Evolutionary conservation across 2,329 filamentous ascomycete species (phyloP).

Genomic region (Alternaria incomplexa): DNA sequence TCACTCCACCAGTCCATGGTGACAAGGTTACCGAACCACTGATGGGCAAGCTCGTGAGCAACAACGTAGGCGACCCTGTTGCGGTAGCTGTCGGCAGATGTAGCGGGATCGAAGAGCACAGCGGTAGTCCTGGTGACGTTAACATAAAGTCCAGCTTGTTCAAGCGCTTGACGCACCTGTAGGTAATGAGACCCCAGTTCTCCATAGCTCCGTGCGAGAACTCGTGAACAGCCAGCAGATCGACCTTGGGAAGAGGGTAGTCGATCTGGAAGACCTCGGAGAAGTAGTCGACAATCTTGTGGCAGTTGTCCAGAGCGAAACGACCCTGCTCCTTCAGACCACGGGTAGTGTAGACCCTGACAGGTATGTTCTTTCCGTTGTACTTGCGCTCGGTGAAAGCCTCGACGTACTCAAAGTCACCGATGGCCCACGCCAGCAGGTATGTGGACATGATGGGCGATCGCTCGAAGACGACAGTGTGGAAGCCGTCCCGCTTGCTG

Average conservation of each 20-base stretch:
- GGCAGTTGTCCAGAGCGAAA: conserved; percentile 88
- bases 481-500: conserved; percentile 71
- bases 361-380: conserved; percentile 87
- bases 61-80: conserved; percentile 96
- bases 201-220: conserved; percentile 93
- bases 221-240: conserved; percentile 93
- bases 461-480: conserved; percentile 88
- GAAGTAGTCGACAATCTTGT: conserved; percentile 94
- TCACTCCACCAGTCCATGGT: conserved; percentile 98
- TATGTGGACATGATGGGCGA: conserved; percentile 97
- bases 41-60: conserved; percentile 95
- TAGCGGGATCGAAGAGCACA: conserved; percentile 92
- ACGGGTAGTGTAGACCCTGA: conserved; percentile 92
- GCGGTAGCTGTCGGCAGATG: conserved; percentile 87
- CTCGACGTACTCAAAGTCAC: conserved; percentile 97
- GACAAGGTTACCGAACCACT: conserved; percentile 95
- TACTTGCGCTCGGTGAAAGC: conserved; percentile 88
- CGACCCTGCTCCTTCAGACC: conserved; percentile 92
- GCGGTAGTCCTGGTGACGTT: conserved; percentile 70
- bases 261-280: conserved; percentile 90
- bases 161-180: conserved; percentile 60
- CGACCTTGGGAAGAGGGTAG: conserved; percentile 91
- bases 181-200: conserved; percentile 98
- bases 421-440: conserved; percentile 91
- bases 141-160: conserved; percentile 1